Evolutionary conservation across 495 filamentous ascomycete genomes (phyloP), one percentile per base, ranked within the genome.

Genomic region (Lasiosphaeria ovina): DNA sequence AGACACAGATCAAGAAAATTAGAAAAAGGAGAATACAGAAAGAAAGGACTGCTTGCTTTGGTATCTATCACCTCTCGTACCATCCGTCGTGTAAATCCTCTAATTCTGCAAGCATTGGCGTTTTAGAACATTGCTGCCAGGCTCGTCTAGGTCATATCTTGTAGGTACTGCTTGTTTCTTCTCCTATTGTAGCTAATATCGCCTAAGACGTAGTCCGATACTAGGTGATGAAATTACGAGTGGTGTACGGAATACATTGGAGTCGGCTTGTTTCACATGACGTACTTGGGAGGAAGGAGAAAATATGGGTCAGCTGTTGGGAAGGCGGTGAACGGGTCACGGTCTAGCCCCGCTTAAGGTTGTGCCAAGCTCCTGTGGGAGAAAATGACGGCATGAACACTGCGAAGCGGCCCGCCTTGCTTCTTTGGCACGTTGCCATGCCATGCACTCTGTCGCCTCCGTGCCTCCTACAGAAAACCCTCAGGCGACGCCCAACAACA

Each of bases 311-410:
- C 48, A 12, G 48, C 9, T 50, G 6, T 32, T 55, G 54, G 54
- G 40, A 24, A 48, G 54, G 36, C 54, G 36, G 54, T 50, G 38
- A 57, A 33, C 11, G n/a, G 24, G 24, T 24, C 24, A 24, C 6
- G 32, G 3, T 3, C 12, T 48, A 48, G 31, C 54, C 24, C 44
- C 12, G 12, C 5, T 9, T 47, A 47, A 47, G 44, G 44, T 47
- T 47, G 12, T 11, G 45, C 24, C 14, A 35, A 17, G 31, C 10
- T 24, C 45, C 42, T 3, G 16, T 16, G 24, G 24, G 45, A 40
- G 36, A 59, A 51, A 35, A 63, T 66, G 64, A 66, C 64, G 64
- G 63, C 64, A 66, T 66, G 42, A 36, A 4, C 55, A 32, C 44
- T 47, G 44, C 44, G 52, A n/a, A 10, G 31, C 17, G 40, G 34